Evolutionary conservation across 164 flowering plant species (phyloP).

Genomic region (Hamamelis virginiana): DNA sequence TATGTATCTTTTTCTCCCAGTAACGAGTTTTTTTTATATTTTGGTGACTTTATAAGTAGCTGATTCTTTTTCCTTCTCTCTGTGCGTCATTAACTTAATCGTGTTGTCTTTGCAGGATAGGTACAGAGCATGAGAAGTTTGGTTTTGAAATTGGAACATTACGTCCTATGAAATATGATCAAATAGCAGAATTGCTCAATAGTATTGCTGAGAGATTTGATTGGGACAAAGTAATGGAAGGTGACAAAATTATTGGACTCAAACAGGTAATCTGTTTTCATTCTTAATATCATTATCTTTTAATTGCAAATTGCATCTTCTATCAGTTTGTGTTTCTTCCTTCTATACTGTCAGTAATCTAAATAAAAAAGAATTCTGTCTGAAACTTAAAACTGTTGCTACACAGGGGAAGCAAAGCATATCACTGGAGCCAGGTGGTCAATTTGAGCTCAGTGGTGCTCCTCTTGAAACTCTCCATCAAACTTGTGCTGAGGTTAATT

Average conservation of each 20-base stretch:
- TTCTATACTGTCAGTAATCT: neutral
- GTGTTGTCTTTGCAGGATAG: constrained; percentile 64
- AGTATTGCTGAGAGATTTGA: constrained; percentile 95
- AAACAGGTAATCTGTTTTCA: constrained; percentile 60
- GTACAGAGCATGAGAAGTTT: constrained; percentile 99
- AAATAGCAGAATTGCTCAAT: constrained; percentile 83
- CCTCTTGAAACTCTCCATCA: constrained; percentile 98
- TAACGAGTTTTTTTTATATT: neutral
- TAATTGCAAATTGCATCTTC: neutral
- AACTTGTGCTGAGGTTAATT: constrained; percentile 98
- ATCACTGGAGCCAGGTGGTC: constrained; percentile 99
- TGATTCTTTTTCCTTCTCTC: neutral
- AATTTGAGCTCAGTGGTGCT: constrained; percentile 99
- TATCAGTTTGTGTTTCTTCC: no score
- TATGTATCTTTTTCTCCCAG: neutral
- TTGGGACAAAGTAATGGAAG: constrained; percentile 98
- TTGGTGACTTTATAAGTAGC: neutral
- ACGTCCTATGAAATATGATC: constrained; percentile 82
- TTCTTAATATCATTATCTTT: neutral
- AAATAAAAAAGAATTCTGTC: neutral
- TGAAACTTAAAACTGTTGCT: constrained; percentile 5
- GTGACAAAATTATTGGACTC: constrained; percentile 89
- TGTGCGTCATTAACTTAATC: constrained; percentile 4
- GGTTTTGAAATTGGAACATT: constrained; percentile 80
- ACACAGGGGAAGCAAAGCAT: constrained; percentile 95